Evolutionary conservation across 345 rosid species (phyloP), one percentile per base, ranked within the genome.

Genomic region (Dovyalis caffra): DNA sequence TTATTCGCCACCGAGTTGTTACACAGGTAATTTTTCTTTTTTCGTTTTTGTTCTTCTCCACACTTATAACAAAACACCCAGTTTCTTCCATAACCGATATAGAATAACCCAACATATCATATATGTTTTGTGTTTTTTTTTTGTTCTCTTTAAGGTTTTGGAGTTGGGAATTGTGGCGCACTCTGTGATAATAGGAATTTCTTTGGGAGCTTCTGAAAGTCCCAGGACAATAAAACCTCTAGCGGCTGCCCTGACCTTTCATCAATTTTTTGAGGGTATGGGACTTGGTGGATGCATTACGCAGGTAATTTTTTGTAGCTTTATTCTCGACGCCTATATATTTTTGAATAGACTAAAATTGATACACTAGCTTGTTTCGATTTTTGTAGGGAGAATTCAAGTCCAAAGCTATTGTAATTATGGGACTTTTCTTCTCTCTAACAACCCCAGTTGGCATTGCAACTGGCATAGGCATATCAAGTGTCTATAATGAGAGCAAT

Each of bases 1-100:
- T 85, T n/a, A 79, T 87, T n/a, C 85, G 87, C 57, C 78, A 87
- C 56, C 84, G 90, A 32, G 84, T 88, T 4, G 74, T 82, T 37
- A 75, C 89, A 26, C 83, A 84, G 78, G 88, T 83, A 25, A 73
- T 67, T 68, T 10, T 31, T 0, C 26, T 1, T 15, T 3, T 38
- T 34, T n/a, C n/a, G n/a, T n/a, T n/a, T 28, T 28, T 38, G 2
- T 12, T 5, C 7, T 32, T 35, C n/a, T n/a, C n/a, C n/a, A n/a
- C n/a, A n/a, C n/a, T n/a, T n/a, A n/a, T n/a, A n/a, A n/a, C n/a
- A n/a, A n/a, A n/a, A n/a, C n/a, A n/a, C n/a, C n/a, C n/a, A n/a
- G n/a, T n/a, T n/a, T n/a, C n/a, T n/a, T n/a, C n/a, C n/a, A n/a
- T n/a, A n/a, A n/a, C n/a, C n/a, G n/a, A n/a, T n/a, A n/a, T n/a